Conservation (phyloP, 176 grass and related monocot genomes). For the Oryza longistaminata region DNA sequence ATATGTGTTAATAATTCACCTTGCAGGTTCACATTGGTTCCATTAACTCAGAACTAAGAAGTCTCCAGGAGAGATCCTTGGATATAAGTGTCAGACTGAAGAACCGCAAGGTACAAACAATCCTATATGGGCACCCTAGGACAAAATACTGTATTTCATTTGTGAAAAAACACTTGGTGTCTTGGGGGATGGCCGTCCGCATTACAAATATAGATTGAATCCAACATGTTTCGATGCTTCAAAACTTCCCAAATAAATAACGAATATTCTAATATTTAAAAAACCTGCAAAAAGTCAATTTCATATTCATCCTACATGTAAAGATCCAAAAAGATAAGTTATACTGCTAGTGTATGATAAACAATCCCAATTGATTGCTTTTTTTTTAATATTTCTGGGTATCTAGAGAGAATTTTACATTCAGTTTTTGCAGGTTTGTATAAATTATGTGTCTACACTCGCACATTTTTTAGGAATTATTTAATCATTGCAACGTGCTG, state of each 20-base stretch:
- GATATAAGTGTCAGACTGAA: constrained; percentile 61
- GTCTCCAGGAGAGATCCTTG: constrained; percentile 61
- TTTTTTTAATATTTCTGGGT: neutral
- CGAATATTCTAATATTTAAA: neutral
- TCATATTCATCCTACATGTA: neutral
- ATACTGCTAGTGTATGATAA: too few species aligned
- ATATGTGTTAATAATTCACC: constrained; percentile 20
- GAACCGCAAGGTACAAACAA: constrained; percentile 60
- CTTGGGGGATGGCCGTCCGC: too few species aligned
- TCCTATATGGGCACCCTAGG: neutral
- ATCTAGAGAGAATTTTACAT: neutral
- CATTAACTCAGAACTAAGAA: constrained; percentile 70
- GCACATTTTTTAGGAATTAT: neutral
- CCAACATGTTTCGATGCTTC: neutral
- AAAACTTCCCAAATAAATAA: neutral
- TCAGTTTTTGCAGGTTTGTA: neutral
- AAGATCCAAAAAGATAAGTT: neutral
- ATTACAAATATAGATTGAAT: neutral
- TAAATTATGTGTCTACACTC: neutral
- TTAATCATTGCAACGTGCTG: neutral
- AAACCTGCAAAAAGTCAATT: neutral
- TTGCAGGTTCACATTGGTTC: constrained; percentile 62
- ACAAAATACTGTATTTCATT: neutral
- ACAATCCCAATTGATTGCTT: neutral
- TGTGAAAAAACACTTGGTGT: too few species aligned